Conservation (phyloP, 805 yeast species). For the Candida sanyiensis region DNA sequence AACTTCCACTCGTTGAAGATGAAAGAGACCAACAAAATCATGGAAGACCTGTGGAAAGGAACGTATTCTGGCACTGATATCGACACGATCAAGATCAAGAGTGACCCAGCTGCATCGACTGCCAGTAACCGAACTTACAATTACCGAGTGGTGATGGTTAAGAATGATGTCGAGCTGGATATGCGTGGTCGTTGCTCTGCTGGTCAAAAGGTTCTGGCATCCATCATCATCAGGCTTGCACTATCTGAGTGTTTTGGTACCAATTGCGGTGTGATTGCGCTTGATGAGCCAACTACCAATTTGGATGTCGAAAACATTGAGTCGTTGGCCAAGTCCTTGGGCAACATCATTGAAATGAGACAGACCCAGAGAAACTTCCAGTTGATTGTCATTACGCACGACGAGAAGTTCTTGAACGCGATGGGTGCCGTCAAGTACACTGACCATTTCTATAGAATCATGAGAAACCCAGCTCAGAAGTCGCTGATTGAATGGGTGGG, state of each 20-base stretch:
- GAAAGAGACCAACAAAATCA: constrained; percentile 83
- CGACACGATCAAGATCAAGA: constrained; percentile 78
- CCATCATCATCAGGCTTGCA: constrained; percentile 85
- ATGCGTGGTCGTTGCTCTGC: constrained; percentile 99
- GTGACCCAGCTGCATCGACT: constrained; percentile 51
- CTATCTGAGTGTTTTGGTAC: constrained; percentile 93
- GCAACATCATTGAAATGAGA: constrained; percentile 68
- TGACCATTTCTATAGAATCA: constrained; percentile 79
- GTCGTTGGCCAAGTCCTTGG: constrained; percentile 76
- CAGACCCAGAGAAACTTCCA: constrained; percentile 83
- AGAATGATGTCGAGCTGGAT: constrained; percentile 85
- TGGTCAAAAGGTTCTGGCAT: constrained; percentile 92
- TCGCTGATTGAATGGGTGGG: constrained; percentile 64
- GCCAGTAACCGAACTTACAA: constrained; percentile 66
- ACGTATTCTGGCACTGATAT: constrained; percentile 96
- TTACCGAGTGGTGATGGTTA: constrained; percentile 91
- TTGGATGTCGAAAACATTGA: constrained; percentile 85
- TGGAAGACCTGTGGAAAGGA: constrained; percentile 89
- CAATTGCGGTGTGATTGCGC: constrained; percentile 90
- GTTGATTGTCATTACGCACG: constrained; percentile 92
- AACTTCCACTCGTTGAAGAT: constrained; percentile 83
- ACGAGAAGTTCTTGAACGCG: constrained; percentile 78
- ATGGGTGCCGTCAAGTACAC: constrained; percentile 84
- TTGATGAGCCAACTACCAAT: constrained; percentile 98
- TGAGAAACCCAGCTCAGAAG: constrained; percentile 74